Conservation (phyloP, 1,284 basidiomycete genomes). For the Xanthoconium separans region DNA sequence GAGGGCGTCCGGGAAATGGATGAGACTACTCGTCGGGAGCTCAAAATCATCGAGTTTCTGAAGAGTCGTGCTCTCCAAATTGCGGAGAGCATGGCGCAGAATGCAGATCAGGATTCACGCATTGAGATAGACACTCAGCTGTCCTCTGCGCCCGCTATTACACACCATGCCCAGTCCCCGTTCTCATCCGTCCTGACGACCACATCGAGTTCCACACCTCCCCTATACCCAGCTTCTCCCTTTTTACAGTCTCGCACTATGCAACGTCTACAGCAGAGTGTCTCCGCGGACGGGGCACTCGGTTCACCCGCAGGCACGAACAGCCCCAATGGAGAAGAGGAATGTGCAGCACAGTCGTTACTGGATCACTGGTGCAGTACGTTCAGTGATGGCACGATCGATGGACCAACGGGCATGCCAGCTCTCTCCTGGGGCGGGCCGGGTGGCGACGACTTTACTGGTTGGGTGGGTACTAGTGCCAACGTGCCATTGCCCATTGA, state of each 20-base stretch:
- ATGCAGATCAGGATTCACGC: constrained; percentile 21
- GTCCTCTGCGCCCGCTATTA: constrained; percentile 26
- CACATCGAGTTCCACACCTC: constrained; percentile 26
- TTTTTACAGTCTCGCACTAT: constrained; percentile 54
- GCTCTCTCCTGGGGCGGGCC: constrained; percentile 63
- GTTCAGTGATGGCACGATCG: constrained; percentile 61
- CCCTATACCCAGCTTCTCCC: constrained; percentile 33
- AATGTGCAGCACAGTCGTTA: constrained; percentile 69
- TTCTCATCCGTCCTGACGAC: constrained; percentile 40
- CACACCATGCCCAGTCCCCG: constrained; percentile 31
- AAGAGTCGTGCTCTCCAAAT: constrained; percentile 61
- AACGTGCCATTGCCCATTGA: constrained; percentile 36
- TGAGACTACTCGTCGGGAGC: constrained; percentile 75
- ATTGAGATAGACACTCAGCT: constrained; percentile 40
- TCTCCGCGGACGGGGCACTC: constrained; percentile 40
- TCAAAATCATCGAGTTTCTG: constrained; percentile 79
- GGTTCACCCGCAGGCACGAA: constrained; percentile 56
- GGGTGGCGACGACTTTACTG: constrained; percentile 55
- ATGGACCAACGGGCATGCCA: constrained; percentile 47
- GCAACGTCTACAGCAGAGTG: constrained; percentile 58
- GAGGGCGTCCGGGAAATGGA: constrained; percentile 69
- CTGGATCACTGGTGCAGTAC: constrained; percentile 81
- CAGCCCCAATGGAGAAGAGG: constrained; percentile 72
- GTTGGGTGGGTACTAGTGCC: constrained; percentile 51
- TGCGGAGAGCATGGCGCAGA: constrained; percentile 36